These are phyloP conservation scores for Sutorius eximius DNA, from an alignment of 1,284 basidiomycete genomes.

Conservation along the genomic window DNA sequence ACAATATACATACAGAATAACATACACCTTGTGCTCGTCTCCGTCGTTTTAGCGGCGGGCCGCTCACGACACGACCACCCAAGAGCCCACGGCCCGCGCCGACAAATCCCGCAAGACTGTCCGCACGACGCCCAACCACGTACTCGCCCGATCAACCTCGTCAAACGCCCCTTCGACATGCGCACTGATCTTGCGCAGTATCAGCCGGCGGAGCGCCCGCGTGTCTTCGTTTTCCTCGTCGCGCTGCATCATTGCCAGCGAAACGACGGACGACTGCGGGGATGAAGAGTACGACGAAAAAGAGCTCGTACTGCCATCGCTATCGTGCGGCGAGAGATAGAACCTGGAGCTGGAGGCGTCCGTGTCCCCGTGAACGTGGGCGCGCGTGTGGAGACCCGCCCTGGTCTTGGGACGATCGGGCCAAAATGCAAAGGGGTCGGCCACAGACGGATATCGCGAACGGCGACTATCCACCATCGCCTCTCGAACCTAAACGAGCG, in stretches of 20 bases:
- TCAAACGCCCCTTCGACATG: slow-evolving; percentile 59
- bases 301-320: slow-evolving; percentile 25
- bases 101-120: slow-evolving; percentile 59
- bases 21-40: slow-evolving; percentile 22
- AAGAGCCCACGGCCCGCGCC: slow-evolving; percentile 45
- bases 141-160: slow-evolving; percentile 56
- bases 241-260: slow-evolving; percentile 39
- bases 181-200: slow-evolving; percentile 62
- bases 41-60: neutral
- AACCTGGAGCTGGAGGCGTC: slow-evolving; percentile 19
- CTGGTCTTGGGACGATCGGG: slow-evolving; percentile 3
- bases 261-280: slow-evolving; percentile 37
- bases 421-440: slow-evolving; percentile 24
- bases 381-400: neutral
- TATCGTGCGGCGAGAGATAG: slow-evolving; percentile 40
- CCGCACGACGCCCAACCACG: slow-evolving; percentile 63
- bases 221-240: slow-evolving; percentile 59
- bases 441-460: slow-evolving; percentile 25
- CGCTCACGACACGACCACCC: slow-evolving; percentile 16
- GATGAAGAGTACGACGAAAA: slow-evolving; percentile 40
- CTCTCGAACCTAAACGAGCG: slow-evolving; percentile 22
- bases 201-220: slow-evolving; percentile 54
- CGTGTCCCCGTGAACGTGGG: neutral
- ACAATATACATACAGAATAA: slow-evolving; percentile 37
- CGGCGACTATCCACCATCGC: slow-evolving; percentile 31